Evolutionary conservation across 1,284 basidiomycete species (phyloP), one percentile per base, ranked within the genome.

Genomic region (Ganoderma resinaceum): DNA sequence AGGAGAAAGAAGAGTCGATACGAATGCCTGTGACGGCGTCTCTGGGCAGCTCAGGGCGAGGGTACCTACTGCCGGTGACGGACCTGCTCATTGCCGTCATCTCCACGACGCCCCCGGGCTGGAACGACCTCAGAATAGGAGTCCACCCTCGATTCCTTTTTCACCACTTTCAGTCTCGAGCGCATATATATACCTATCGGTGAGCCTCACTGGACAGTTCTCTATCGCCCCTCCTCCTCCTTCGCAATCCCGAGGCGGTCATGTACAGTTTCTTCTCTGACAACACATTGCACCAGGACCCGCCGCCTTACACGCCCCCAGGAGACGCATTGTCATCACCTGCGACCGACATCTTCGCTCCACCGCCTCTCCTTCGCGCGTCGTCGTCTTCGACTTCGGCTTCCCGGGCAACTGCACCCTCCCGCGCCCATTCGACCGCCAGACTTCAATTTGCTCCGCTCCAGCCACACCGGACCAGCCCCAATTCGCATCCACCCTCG

Each of bases 231-330:
- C n/a, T 52, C 2, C 53, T 18, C 23, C 53, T 57, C 46, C 9
- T 35, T 35, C 49, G 23, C 20, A 14, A n/a, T 58, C 8, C 57
- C 26, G n/a, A 42, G 29, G 18, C 26, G 58, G 52, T 37, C 55
- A 60, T 60, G 58, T 12, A n/a, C 1, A 40, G 16, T 60, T 11
- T 40, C 3, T 23, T 40, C 16, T 23, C 58, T 29, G 58, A 60
- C 14, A 60, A n/a, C 14, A 38, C 14, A 14, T 38, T 42, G 35
- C 57, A 66, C 38, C 71, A 66, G 65, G 71, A 66, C 14, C 68
- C 65, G 7, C 71, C 71, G 33, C 68, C 71, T n/a, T 72, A 72
- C 66, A 58, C 66, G 46, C 66, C 63, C 11, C 66, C 64, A 2
- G 52, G 49, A 6, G 65, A 65, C 23, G 31, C 62, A 49, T 59